phyloP scores from a whole-genome alignment of 345 rosid species.

The Eucalyptus polyanthemos region DNA sequence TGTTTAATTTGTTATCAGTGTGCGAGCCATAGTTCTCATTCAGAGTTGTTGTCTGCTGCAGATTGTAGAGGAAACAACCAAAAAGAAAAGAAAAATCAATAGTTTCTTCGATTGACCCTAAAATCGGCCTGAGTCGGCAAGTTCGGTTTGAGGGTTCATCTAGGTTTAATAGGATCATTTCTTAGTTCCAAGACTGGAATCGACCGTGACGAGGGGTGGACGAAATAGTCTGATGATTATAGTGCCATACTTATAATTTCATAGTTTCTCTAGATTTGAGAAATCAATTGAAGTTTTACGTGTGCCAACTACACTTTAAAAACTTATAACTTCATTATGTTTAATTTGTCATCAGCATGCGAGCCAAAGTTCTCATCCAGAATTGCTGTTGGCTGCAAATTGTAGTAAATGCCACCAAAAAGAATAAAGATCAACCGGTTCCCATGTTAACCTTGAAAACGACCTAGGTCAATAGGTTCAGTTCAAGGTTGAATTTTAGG shows the following conservation, averaged over 20 bases:
- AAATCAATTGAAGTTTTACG: not conserved
- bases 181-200: not conserved
- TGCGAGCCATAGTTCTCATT: too few species aligned
- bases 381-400: not conserved
- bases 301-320: not conserved
- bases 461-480: too few species aligned
- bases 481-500: too few species aligned
- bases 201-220: not conserved
- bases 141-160: not conserved
- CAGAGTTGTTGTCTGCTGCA: too few species aligned
- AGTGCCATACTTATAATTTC: not conserved
- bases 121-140: not conserved
- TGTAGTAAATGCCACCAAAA: not conserved
- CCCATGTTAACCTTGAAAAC: not conserved
- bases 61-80: too few species aligned
- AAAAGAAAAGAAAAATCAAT: too few species aligned
- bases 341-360: not conserved
- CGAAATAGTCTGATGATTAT: not conserved
- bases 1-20: too few species aligned
- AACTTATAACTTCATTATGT: not conserved
- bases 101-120: not conserved
- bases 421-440: fast-evolving
- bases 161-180: not conserved
- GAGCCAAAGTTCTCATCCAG: not conserved
- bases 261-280: not conserved